Base-by-base conservation (phyloP, 2,329 filamentous ascomycete species). In the Phyllosticta ampelicida region DNA sequence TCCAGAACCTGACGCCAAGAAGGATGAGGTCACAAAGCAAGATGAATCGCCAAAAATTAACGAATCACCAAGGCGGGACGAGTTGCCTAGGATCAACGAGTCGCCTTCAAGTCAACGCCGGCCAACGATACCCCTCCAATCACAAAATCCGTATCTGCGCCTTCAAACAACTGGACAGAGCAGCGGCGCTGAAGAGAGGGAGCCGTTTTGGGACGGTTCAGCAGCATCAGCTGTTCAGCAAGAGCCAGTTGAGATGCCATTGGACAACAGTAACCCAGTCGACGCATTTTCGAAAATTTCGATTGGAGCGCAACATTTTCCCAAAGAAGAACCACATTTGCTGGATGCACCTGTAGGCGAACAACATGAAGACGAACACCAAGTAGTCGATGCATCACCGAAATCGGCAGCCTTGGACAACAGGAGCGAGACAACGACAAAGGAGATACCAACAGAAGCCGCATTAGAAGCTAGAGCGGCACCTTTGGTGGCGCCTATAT, bases 91-190 rank as follows among this genome's bases (percentile, higher is more conserved):
- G 36, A 44, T n/a, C 4, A n/a, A 16, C 13, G 36, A 44, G n/a
- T 44, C 36, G 36, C 36, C 36, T 16, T 44, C 36, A 16, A n/a
- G 5, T n/a, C 36, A 52, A 18, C 55, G 50, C 10, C 55, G 55
- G 5, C 55, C 55, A 9, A 58, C 55, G 21, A 36, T 58, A 23
- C 36, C 55, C 1, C 62, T 74, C 19, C 63, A 73, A 60, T 75
- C 73, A 3, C 74, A 76, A 61, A 77, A 77, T 58, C 75, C 75
- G 9, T 77, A 77, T 61, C 65, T 72, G 20, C 68, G 68, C 26
- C 70, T 71, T 63, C 72, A 74, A 53, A 61, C 64, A 16, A 73
- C 72, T 0, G 71, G 69, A 0, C 66, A 73, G 54, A 69, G 63
- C 44, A 67, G 63, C 16, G 70, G 68, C 60, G 71, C 60, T 5